These are phyloP conservation scores for Populus ilicifolia DNA, from an alignment of 345 rosid genomes.

Conservation along the genomic window DNA sequence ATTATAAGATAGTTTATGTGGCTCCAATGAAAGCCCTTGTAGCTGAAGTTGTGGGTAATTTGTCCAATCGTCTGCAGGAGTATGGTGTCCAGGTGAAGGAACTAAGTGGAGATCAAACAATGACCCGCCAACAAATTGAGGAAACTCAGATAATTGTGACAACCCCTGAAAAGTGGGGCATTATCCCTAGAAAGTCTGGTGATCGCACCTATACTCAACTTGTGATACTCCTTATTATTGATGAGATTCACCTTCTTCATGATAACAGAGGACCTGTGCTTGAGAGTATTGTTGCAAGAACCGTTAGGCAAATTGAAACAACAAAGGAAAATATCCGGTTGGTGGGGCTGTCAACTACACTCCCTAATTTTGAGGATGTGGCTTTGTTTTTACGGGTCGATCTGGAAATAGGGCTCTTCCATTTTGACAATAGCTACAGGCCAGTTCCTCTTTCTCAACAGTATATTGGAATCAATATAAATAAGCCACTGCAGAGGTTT, in stretches of 20 bases:
- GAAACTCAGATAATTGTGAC: conserved; percentile 97
- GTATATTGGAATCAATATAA: conserved; percentile 84
- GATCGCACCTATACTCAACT: conserved; percentile 95
- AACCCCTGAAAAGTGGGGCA: conserved; percentile 99
- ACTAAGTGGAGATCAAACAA: conserved; percentile 89
- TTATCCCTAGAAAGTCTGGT: conserved; percentile 94
- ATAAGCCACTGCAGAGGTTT: conserved; percentile 91
- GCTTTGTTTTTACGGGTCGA: conserved; percentile 83
- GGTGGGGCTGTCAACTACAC: conserved; percentile 93
- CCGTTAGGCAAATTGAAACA: conserved; percentile 91
- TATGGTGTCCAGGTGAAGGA: conserved; percentile 79
- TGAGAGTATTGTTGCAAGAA: conserved; percentile 96
- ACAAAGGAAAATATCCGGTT: conserved; percentile 82
- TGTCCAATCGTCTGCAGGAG: conserved; percentile 70
- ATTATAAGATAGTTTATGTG: conserved; percentile 90
- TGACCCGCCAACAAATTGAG: conserved; percentile 89
- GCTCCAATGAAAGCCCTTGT: conserved; percentile 99
- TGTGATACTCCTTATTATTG: conserved; percentile 84
- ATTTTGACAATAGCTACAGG: conserved; percentile 92
- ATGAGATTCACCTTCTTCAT: conserved; percentile 97
- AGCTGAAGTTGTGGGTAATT: conserved; percentile 89
- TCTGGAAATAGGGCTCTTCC: conserved; percentile 62
- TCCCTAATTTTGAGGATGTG: conserved; percentile 92
- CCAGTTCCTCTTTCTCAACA: conserved; percentile 93
- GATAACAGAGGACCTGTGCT: conserved; percentile 98